Evolutionary conservation across 129 eudicot genomes (phyloP), one percentile per base, ranked within the genome.

Genomic region (Ambrosia trifida): DNA sequence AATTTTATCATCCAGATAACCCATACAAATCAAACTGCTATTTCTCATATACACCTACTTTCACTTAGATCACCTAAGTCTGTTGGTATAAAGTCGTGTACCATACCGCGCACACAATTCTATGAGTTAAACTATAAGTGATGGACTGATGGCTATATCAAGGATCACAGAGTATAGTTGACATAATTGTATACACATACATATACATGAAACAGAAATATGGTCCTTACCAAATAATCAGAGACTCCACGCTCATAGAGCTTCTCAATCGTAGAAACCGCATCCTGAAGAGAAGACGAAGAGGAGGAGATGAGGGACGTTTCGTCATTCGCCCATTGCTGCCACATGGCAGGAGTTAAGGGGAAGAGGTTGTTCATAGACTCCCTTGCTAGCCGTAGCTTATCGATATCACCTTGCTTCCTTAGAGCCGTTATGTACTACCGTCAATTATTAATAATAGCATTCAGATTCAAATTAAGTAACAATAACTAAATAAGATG

Each of bases 251-350:
- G 91, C 65, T 90, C 97, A 74, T 83, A 94, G 30, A 94, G 87
- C 86, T 86, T 85, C 88, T 94, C 99, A 73, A 90, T 79, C 4
- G 81, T 72, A 73, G 83, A 52, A 73, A 84, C 54, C 59, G 82
- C 84, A 54, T 38, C 44, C 47, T 76, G 87, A 96, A 85, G 75
- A 28, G 95, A 63, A 8, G 28, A 24, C 18, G 95, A 63, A 4
- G 77, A 51, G n/a, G 61, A 51, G 11, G 61, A 81, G 49, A 76
- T 67, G 28, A 89, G 60, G 3, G 90, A 79, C 35, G 78, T 77
- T 72, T 94, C 97, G 28, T 94, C 99, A 56, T 90, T 87, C 31
- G 87, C 83, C 99, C 99, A 94, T 76, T 90, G 97, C 78, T 77
- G 99, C 99, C 99, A 94, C 99, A 94, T 89, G 7, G 79, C 78